phyloP scores from a whole-genome alignment of 345 rosid genomes.

The Brassica carinata region DNA sequence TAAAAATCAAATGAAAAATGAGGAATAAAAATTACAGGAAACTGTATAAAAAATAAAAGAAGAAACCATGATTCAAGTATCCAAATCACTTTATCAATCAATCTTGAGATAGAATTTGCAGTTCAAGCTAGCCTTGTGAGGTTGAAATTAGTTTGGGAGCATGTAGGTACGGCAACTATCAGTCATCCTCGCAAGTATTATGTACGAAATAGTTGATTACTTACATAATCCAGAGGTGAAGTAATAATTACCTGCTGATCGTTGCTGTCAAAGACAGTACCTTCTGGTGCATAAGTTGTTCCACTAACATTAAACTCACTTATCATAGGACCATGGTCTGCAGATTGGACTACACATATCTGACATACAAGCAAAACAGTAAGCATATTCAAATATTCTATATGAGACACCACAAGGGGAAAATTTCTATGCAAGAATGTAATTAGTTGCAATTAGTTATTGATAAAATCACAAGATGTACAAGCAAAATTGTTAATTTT shows the following conservation, averaged over 20 bases:
- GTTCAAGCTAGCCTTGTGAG: not conserved
- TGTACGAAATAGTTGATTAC: conserved; percentile 8
- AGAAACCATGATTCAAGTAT: conserved; percentile 11
- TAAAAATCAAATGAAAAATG: conserved; percentile 1
- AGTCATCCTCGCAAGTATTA: conserved; percentile 11
- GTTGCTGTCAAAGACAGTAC: conserved; percentile 65
- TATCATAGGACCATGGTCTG: conserved; percentile 61
- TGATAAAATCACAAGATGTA: conserved; percentile 10
- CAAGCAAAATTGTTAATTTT: conserved; percentile 6
- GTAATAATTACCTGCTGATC: conserved; percentile 63
- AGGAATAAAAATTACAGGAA: not conserved
- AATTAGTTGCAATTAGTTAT: conserved; percentile 7
- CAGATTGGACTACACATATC: conserved; percentile 86
- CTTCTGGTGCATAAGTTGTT: conserved; percentile 98
- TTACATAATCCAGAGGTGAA: conserved; percentile 15
- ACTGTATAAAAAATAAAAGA: not conserved
- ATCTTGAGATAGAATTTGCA: conserved; percentile 5
- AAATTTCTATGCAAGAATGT: not conserved
- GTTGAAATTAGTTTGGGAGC: conserved; percentile 2
- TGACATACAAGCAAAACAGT: conserved; percentile 41
- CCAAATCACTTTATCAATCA: conserved; percentile 11
- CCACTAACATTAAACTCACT: conserved; percentile 85
- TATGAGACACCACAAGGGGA: conserved; percentile 11
- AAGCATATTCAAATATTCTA: conserved; percentile 1
- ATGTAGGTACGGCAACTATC: conserved; percentile 11